Percentiles rank a stretch among this genome's conserved stretches.
These are phyloP conservation scores for Backusella mclennaniae DNA, from an alignment of 192 early-diverging fungal genomes.

Conservation along the genomic window DNA sequence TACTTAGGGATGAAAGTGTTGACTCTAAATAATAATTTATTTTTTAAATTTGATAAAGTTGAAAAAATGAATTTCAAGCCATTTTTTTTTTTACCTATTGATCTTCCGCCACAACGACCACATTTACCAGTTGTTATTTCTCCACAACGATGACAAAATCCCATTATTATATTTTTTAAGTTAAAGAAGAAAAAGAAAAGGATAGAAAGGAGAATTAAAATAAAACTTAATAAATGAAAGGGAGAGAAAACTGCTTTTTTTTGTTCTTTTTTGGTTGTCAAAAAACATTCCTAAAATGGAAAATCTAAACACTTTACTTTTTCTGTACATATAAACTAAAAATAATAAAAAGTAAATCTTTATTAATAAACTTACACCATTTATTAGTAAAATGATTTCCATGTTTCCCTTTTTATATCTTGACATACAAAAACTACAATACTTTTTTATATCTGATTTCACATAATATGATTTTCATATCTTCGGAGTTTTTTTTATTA, in stretches of 20 bases:
- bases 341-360: neutral
- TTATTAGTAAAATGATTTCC: too few species aligned
- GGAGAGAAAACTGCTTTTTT: constrained; percentile 2
- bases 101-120: constrained; percentile 47
- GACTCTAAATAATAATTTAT: constrained; percentile 5
- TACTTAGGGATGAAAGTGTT: constrained; percentile 5
- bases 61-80: neutral
- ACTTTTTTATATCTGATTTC: neutral
- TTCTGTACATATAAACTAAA: neutral
- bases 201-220: neutral
- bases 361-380: neutral
- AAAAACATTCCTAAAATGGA: constrained; percentile 19
- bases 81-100: constrained; percentile 39
- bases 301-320: neutral
- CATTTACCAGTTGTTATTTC: constrained; percentile 47
- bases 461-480: neutral
- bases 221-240: constrained; percentile 22
- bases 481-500: neutral
- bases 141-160: constrained; percentile 54
- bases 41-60: neutral
- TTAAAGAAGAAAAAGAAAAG: neutral
- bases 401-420: too few species aligned
- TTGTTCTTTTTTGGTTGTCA: constrained; percentile 12
- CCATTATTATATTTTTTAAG: constrained; percentile 33
- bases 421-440: neutral